Percentiles rank a stretch among this genome's conserved stretches.
These are phyloP conservation scores for Raphidocelis subcapitata DNA, from an alignment of 139 green algal species.

Conservation along the genomic window DNA sequence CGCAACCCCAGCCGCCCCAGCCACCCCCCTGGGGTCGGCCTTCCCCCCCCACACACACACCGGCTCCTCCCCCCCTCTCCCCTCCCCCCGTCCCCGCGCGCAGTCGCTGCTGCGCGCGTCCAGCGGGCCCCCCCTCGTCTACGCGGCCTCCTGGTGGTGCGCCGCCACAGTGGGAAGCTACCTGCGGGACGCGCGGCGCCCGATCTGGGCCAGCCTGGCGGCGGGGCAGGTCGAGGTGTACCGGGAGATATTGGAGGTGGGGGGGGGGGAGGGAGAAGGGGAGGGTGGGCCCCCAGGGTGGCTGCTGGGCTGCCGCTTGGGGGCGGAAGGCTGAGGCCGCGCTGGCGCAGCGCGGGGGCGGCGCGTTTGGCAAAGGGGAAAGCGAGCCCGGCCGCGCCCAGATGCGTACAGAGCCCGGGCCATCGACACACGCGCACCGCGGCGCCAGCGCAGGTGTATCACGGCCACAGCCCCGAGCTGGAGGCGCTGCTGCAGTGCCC, in stretches of 20 bases:
- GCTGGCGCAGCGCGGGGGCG: too few species aligned
- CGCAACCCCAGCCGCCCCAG: too few species aligned
- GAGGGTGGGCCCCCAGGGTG: background rate
- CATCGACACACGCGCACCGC: background rate
- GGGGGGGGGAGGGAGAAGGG: background rate
- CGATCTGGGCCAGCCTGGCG: constrained; percentile 22
- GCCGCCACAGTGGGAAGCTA: constrained; percentile 45
- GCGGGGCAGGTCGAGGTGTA: constrained; percentile 15
- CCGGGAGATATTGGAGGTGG: constrained; percentile 13
- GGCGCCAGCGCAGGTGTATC: constrained; percentile 47
- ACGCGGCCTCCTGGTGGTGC: constrained; percentile 94
- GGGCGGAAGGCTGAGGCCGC: background rate
- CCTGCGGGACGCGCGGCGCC: constrained; percentile 1
- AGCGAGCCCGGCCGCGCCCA: too few species aligned
- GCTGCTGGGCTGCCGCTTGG: background rate
- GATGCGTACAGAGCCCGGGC: background rate
- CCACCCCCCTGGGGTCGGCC: too few species aligned
- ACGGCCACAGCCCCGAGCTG: constrained; percentile 57
- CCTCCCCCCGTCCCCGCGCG: too few species aligned
- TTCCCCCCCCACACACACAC: too few species aligned
- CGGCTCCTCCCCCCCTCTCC: too few species aligned
- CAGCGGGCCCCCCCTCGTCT: constrained; percentile 65
- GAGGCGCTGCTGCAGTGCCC: constrained; percentile 43
- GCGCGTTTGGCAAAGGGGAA: background rate
- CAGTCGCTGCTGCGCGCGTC: constrained; percentile 46